Evolutionary conservation across 768 basidiomycete genomes (phyloP).

Genomic region (Coprinopsis sp.): DNA sequence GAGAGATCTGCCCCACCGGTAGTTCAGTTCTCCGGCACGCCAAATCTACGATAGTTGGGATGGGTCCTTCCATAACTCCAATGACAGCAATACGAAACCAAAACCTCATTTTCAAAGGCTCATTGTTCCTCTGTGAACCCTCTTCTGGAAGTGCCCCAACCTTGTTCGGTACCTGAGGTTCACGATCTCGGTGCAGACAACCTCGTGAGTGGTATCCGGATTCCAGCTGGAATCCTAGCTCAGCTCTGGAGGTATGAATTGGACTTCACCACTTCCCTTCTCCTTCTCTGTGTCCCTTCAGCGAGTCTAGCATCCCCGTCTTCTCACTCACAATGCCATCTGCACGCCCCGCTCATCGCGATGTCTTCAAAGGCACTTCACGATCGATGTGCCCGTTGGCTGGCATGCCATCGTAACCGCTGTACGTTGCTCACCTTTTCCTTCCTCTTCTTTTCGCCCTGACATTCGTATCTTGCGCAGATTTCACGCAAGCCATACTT

Average conservation of each 20-base stretch:
- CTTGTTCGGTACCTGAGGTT: too few relatives aligned
- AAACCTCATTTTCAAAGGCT: too few relatives aligned
- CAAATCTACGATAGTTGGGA: too few relatives aligned
- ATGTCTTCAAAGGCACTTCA: too few relatives aligned
- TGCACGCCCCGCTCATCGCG: background rate
- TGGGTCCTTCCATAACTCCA: too few relatives aligned
- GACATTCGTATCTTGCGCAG: background rate
- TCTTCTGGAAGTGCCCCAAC: too few relatives aligned
- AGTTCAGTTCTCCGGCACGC: too few relatives aligned
- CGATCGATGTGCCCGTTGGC: background rate
- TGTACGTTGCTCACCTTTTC: background rate
- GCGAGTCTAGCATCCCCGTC: background rate
- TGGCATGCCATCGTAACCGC: background rate
- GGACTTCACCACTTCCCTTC: background rate
- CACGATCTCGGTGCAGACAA: too few relatives aligned
- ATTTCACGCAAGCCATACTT: background rate
- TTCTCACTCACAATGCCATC: constrained; percentile 1
- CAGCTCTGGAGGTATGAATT: background rate
- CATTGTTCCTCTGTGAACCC: too few relatives aligned
- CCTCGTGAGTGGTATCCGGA: background rate
- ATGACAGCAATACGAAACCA: too few relatives aligned
- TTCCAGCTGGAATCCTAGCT: background rate
- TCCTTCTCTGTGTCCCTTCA: background rate
- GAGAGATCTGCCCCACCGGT: too few relatives aligned
- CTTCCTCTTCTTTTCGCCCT: background rate